phyloP scores from a whole-genome alignment of 305 asterid species.

The Withania somnifera region DNA sequence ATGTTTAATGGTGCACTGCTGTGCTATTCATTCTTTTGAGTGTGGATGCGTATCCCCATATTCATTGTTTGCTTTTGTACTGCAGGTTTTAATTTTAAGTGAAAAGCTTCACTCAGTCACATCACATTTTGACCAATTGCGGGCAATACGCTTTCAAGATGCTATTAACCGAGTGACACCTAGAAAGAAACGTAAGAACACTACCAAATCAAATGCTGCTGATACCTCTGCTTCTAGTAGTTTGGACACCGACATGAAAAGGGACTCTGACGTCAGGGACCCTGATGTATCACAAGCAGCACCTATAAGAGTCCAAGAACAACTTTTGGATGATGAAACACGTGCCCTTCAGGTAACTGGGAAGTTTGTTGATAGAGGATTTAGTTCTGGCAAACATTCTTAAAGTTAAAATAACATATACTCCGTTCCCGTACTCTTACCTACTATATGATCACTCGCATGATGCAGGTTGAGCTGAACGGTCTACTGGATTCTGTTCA shows the following conservation, averaged over 20 bases:
- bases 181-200: slow-evolving; percentile 51
- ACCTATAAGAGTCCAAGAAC: slow-evolving; percentile 56
- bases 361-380: background rate
- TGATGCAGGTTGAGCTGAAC: slow-evolving; percentile 62
- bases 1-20: background rate
- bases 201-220: slow-evolving; percentile 15
- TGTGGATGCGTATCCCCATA: background rate
- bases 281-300: slow-evolving; percentile 35
- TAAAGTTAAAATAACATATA: background rate
- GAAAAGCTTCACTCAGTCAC: slow-evolving; percentile 86
- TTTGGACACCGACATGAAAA: slow-evolving; percentile 18
- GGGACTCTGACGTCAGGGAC: slow-evolving; percentile 32
- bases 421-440: background rate
- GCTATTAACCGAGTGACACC: slow-evolving; percentile 75
- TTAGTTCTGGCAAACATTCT: background rate
- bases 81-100: slow-evolving; percentile 77
- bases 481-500: slow-evolving; percentile 80
- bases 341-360: slow-evolving; percentile 69
- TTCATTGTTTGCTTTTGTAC: background rate
- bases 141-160: slow-evolving; percentile 90
- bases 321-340: slow-evolving; percentile 71
- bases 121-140: slow-evolving; percentile 74
- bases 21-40: background rate
- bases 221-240: slow-evolving; percentile 28
- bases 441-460: background rate